Evolutionary conservation across 2,329 filamentous ascomycete species (phyloP).

Genomic region (Catunica adiposa): DNA sequence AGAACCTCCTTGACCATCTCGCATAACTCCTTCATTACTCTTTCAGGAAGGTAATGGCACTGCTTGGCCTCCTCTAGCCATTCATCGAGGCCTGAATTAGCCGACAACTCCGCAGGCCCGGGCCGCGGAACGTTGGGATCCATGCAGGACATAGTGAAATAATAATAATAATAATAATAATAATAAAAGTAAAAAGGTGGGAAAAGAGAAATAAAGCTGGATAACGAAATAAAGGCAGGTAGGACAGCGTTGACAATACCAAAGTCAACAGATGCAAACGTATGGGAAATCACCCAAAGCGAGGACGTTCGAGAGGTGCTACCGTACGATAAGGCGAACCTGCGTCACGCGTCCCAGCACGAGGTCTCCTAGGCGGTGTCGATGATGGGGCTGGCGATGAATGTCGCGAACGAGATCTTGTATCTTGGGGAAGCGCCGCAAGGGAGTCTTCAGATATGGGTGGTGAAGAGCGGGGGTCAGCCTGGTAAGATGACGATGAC

Average conservation of each 20-base stretch:
- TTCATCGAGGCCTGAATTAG: constrained; percentile 77
- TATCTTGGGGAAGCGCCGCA: constrained; percentile 8
- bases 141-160: constrained; percentile 2
- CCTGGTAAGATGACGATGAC: constrained; percentile 3
- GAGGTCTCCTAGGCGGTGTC: constrained; percentile 12
- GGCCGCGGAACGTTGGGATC: constrained; percentile 56
- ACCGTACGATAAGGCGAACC: constrained; percentile 13
- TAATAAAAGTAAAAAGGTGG: not conserved
- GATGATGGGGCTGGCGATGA: constrained; percentile 12
- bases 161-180: too few species aligned
- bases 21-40: constrained; percentile 96
- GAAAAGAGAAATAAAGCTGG: constrained; percentile 2
- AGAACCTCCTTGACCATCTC: constrained; percentile 98
- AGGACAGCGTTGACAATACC: not conserved
- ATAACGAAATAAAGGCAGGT: not conserved
- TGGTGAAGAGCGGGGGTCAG: constrained; percentile 13
- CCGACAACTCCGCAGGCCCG: constrained; percentile 69
- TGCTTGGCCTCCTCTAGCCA: constrained; percentile 95
- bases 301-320: constrained; percentile 11
- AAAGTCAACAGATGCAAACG: not conserved
- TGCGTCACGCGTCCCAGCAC: constrained; percentile 14
- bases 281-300: constrained; percentile 12
- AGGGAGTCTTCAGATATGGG: constrained; percentile 12
- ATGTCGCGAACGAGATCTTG: constrained; percentile 13
- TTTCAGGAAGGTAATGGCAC: constrained; percentile 90